phyloP scores from a whole-genome alignment of 371 early-diverging fungal genomes.

The Mucor racemosus region DNA sequence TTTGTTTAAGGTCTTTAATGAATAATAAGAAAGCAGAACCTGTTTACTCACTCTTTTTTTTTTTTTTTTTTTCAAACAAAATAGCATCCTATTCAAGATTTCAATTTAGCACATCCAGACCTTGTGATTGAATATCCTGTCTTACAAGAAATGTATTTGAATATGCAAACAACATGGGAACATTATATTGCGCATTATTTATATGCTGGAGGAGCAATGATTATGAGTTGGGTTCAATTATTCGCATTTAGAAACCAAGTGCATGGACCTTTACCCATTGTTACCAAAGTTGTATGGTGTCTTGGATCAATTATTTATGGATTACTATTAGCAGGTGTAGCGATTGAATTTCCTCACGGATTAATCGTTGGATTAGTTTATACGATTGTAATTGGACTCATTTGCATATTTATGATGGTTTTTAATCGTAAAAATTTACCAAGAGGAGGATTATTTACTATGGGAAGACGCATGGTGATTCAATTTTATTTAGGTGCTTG shows the following conservation, averaged over 20 bases:
- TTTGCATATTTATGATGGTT: constrained; percentile 29
- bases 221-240: constrained; percentile 63
- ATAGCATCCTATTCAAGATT: constrained; percentile 54
- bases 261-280: constrained; percentile 35
- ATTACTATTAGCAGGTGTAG: constrained; percentile 45
- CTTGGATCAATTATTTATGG: constrained; percentile 46
- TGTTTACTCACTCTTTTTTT: too few species aligned
- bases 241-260: constrained; percentile 53
- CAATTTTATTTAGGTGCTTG: constrained; percentile 53
- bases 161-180: constrained; percentile 62
- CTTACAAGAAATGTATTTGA: constrained; percentile 50
- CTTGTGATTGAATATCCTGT: constrained; percentile 42
- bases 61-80: too few species aligned
- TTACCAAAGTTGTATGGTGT: constrained; percentile 34
- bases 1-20: constrained; percentile 46
- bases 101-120: constrained; percentile 43
- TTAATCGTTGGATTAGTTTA: constrained; percentile 46
- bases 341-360: constrained; percentile 53
- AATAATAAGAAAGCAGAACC: background rate
- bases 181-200: constrained; percentile 64
- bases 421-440: constrained; percentile 28
- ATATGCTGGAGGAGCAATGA: constrained; percentile 61
- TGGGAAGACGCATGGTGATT: constrained; percentile 52
- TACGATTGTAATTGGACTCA: constrained; percentile 33
- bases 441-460: constrained; percentile 44